These are phyloP conservation scores for Hordeum pubiflorum DNA, from an alignment of 202 grass and related monocot genomes.

Conservation along the genomic window DNA sequence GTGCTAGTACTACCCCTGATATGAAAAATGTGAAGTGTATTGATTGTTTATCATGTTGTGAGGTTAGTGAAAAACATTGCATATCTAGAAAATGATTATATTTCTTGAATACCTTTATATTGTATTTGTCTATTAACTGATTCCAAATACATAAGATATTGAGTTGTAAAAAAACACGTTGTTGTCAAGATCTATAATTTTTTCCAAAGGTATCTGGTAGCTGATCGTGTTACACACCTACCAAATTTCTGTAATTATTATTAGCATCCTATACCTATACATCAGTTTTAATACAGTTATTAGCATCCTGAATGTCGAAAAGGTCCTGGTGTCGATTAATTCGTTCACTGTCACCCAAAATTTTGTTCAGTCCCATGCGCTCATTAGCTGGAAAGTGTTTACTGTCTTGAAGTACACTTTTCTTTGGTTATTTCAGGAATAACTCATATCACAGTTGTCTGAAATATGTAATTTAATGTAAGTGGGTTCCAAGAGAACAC, in stretches of 20 bases:
- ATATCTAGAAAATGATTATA: neutral
- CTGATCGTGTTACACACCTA: neutral
- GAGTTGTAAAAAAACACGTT: neutral
- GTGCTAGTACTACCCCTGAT: slow-evolving; percentile 17
- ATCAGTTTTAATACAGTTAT: neutral
- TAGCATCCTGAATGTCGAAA: neutral
- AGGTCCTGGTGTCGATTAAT: neutral
- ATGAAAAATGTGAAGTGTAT: slow-evolving; percentile 34
- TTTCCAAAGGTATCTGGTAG: neutral
- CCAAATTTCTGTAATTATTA: neutral
- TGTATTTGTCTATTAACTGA: slow-evolving; percentile 13
- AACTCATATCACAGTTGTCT: neutral
- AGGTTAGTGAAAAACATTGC: slow-evolving; percentile 47
- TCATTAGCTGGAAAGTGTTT: neutral
- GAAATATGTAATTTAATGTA: neutral
- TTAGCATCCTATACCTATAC: neutral
- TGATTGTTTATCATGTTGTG: slow-evolving; percentile 72
- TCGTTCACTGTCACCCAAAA: neutral
- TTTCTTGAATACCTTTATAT: neutral
- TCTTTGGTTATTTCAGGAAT: neutral
- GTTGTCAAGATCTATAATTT: neutral
- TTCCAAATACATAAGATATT: neutral
- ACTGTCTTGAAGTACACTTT: neutral
- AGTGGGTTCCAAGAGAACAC: neutral
- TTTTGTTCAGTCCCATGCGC: neutral